Evolutionary conservation across 2,329 filamentous ascomycete genomes (phyloP).

Genomic region (Shiraia sp.): DNA sequence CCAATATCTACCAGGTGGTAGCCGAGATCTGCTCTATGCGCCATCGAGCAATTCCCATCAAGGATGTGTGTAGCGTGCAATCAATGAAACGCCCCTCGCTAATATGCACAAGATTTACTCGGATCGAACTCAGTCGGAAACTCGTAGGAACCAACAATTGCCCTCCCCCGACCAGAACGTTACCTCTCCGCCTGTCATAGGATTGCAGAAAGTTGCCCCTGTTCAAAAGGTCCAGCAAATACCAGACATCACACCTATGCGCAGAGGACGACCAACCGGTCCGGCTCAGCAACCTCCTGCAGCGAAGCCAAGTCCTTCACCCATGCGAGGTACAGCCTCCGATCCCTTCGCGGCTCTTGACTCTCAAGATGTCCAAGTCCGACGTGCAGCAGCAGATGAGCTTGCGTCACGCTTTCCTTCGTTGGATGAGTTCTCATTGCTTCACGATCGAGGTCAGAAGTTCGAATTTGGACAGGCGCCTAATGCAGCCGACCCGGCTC

Average conservation of each 20-base stretch:
- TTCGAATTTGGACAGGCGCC: constrained; percentile 71
- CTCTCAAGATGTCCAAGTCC: constrained; percentile 57
- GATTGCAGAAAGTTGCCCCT: constrained; percentile 80
- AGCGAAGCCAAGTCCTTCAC: constrained; percentile 67
- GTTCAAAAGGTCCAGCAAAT: constrained; percentile 71
- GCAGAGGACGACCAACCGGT: constrained; percentile 74
- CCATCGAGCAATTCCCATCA: constrained; percentile 80
- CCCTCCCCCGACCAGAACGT: constrained; percentile 59
- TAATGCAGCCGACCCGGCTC: constrained; percentile 48
- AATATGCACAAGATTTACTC: constrained; percentile 52
- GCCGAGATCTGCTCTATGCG: constrained; percentile 88
- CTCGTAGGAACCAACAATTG: constrained; percentile 63
- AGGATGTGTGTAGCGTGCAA: constrained; percentile 65
- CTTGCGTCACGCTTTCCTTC: constrained; percentile 85
- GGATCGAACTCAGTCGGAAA: constrained; percentile 65
- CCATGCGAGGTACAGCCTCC: constrained; percentile 67
- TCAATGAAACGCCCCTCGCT: constrained; percentile 13
- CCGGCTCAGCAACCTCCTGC: constrained; percentile 49
- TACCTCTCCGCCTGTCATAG: constrained; percentile 66
- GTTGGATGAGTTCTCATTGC: constrained; percentile 86
- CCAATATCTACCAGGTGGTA: constrained; percentile 93
- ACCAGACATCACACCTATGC: constrained; percentile 92
- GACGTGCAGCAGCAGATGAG: constrained; percentile 69
- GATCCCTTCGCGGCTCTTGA: constrained; percentile 95
- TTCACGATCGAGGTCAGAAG: constrained; percentile 81